These are phyloP conservation scores for Fusarium penzigii DNA, from an alignment of 2,329 filamentous ascomycete species.

Conservation along the genomic window DNA sequence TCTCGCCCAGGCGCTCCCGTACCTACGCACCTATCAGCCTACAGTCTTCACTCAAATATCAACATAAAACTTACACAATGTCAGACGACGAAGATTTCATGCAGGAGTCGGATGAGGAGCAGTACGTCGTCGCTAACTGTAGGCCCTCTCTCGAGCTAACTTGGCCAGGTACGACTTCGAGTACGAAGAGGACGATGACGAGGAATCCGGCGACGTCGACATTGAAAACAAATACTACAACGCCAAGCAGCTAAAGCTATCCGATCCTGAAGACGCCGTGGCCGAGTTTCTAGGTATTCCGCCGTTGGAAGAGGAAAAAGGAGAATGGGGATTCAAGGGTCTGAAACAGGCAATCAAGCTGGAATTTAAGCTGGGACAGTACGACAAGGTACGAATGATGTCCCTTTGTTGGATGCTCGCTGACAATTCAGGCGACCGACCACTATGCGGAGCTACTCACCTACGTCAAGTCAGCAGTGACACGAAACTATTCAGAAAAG, in stretches of 20 bases:
- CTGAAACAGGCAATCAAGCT: conserved; percentile 98
- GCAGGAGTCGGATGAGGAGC: conserved; percentile 50
- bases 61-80: conserved; percentile 35
- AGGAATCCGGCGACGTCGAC: conserved; percentile 84
- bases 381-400: conserved; percentile 64
- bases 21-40: background rate
- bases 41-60: too few species aligned
- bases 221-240: conserved; percentile 99
- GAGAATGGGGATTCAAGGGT: conserved; percentile 98
- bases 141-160: conserved; percentile 18
- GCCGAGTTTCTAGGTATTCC: conserved; percentile 91
- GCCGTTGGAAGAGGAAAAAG: conserved; percentile 82
- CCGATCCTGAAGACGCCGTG: conserved; percentile 85
- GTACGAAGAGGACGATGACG: conserved; percentile 90
- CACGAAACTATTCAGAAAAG: conserved; percentile 97
- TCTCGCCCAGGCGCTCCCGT: background rate
- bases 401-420: background rate
- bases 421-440: conserved; percentile 69
- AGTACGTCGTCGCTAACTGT: conserved; percentile 31
- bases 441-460: conserved; percentile 95
- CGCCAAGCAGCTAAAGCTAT: conserved; percentile 91
- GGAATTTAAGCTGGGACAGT: conserved; percentile 89
- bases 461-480: conserved; percentile 95
- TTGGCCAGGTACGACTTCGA: conserved; percentile 81
- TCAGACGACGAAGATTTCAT: conserved; percentile 54